A percentile compares a stretch with the other conserved stretches of the same genome.
Conservation (phyloP, 495 filamentous ascomycete species). For the Astrothelium macrocarpum region DNA sequence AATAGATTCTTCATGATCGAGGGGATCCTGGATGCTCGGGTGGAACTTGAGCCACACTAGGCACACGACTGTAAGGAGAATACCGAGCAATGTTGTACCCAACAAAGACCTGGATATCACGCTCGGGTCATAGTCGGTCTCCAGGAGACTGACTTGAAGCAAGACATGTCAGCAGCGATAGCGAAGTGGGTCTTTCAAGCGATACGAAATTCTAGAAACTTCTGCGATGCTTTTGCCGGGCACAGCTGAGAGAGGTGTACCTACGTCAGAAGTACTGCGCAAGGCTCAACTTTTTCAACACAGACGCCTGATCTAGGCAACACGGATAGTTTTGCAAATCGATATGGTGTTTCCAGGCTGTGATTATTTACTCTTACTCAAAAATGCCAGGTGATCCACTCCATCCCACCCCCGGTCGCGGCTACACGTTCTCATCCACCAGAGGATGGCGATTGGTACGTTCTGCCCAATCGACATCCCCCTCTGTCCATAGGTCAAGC, state of each 20-base stretch:
- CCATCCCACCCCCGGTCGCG: background rate
- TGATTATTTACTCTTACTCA: background rate
- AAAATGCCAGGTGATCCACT: background rate
- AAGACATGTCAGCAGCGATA: background rate
- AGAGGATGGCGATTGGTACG: background rate
- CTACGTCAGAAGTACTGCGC: slow-evolving; percentile 4
- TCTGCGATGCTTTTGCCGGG: background rate
- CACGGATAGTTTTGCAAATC: background rate
- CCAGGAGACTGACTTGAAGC: background rate
- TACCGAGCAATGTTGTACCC: too few species aligned
- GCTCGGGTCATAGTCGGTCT: background rate
- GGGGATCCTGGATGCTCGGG: background rate
- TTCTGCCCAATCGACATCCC: background rate
- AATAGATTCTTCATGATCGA: slow-evolving; percentile 6
- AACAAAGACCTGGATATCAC: background rate
- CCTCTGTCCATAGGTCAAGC: background rate
- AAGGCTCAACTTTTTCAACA: background rate
- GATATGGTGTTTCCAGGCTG: background rate
- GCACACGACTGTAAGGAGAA: background rate
- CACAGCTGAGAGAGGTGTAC: background rate
- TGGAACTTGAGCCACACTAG: slow-evolving; percentile 1
- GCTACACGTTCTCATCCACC: background rate
- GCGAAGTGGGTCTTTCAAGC: background rate
- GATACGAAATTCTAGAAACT: slow-evolving; percentile 5
- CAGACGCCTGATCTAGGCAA: background rate